Conservation (phyloP, 2,329 filamentous ascomycete genomes). For the Sporothrix brunneoviolacea region DNA sequence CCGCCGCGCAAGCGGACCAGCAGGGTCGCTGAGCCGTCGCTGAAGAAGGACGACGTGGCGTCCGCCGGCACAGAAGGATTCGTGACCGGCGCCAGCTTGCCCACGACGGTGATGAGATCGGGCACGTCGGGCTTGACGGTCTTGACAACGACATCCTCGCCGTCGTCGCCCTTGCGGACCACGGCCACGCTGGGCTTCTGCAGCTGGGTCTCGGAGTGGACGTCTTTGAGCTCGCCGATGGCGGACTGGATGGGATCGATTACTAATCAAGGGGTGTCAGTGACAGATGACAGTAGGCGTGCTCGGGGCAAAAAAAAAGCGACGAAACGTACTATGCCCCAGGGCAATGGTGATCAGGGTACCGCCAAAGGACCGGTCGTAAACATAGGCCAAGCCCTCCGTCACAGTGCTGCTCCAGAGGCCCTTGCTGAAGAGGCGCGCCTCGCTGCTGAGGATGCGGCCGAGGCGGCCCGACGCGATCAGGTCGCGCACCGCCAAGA, state of each 20-base stretch:
- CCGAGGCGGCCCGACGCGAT: slow-evolving; percentile 42
- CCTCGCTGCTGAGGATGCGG: slow-evolving; percentile 44
- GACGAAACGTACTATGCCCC: slow-evolving; percentile 32
- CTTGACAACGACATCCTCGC: not conserved
- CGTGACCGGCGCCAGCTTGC: slow-evolving; percentile 22
- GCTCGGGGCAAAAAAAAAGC: not conserved
- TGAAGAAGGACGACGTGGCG: slow-evolving; percentile 14
- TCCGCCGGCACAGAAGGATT: not conserved
- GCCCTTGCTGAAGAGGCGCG: slow-evolving; percentile 33
- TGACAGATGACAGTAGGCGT: too few relatives aligned
- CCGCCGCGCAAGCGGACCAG: slow-evolving; percentile 41
- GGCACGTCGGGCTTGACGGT: slow-evolving; percentile 23
- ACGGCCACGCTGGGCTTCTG: slow-evolving; percentile 36
- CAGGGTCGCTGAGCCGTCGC: slow-evolving; percentile 29
- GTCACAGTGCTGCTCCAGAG: slow-evolving; percentile 27
- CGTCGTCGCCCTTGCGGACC: slow-evolving; percentile 17
- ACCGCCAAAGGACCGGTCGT: slow-evolving; percentile 40
- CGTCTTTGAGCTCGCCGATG: slow-evolving; percentile 37
- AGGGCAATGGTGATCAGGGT: slow-evolving; percentile 37
- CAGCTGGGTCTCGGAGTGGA: slow-evolving; percentile 36
- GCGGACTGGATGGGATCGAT: slow-evolving; percentile 40
- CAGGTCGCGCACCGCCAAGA: slow-evolving; percentile 38
- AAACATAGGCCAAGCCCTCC: slow-evolving; percentile 39
- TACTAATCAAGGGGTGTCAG: slow-evolving; percentile 22
- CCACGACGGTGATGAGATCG: slow-evolving; percentile 28